phyloP scores from a whole-genome alignment of 148 eudicot genomes.

The Camellia sinensis region DNA sequence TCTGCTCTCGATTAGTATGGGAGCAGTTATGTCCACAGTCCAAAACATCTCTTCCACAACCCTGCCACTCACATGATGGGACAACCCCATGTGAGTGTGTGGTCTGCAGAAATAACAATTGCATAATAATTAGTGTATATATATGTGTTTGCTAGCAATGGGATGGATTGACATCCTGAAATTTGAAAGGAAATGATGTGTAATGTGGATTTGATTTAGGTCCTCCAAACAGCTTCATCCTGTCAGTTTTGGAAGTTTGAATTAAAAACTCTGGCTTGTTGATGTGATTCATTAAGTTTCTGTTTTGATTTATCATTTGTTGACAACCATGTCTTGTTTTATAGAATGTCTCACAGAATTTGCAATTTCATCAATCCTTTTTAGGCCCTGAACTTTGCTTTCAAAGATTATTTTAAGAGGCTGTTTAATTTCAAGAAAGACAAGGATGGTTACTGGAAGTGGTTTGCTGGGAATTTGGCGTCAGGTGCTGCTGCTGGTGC shows the following conservation, averaged over 20 bases:
- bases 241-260: background rate
- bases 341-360: background rate
- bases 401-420: conserved; percentile 80
- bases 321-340: background rate
- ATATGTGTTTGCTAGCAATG: background rate
- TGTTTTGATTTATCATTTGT: background rate
- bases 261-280: background rate
- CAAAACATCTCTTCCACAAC: background rate
- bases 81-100: background rate
- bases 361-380: background rate
- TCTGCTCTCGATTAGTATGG: background rate
- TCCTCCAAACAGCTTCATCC: conserved; percentile 1
- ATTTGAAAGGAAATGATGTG: background rate
- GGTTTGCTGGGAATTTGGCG: conserved; percentile 87
- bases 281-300: background rate
- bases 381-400: conserved; percentile 90
- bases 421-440: conserved; percentile 77
- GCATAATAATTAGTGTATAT: background rate
- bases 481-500: conserved; percentile 93
- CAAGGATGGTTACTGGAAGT: conserved; percentile 84
- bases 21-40: background rate
- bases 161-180: background rate
- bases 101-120: background rate
- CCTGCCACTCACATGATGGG: background rate
- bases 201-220: background rate